Base-by-base conservation (phyloP, 2,329 filamentous ascomycete species). In the Cladosporium sp. region DNA sequence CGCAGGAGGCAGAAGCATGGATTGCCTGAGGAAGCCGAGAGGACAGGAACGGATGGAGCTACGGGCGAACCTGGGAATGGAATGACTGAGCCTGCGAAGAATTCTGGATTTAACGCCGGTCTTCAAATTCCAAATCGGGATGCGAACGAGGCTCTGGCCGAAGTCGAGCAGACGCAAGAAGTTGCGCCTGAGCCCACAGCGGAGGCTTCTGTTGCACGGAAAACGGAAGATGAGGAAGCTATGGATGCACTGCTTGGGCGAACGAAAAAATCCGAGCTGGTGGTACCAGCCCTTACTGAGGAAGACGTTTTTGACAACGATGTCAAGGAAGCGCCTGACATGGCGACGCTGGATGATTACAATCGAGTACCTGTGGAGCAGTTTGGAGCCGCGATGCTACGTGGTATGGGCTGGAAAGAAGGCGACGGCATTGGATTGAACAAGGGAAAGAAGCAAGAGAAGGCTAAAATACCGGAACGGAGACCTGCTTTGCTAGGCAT, bases 331-430 rank as follows among this genome's bases (percentile, higher is more conserved):
- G 89, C 92, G 0, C 93, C 92, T 1, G 90, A 92, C 25, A 84
- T 87, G 32, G 89, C 92, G 4, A 91, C 88, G 0, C 81, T 96
- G 21, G 91, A 91, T 36, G 92, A 95, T 73, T 98, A 98, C 79
- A 89, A 91, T 66, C 88, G 90, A 14, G 90, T 97, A 67, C 94
- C 95, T 0, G 92, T 98, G 18, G 94, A 97, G 71, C 93, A 97
- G 72, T 99, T 98, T 70, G 95, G 95, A 8, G 91, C 93, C 21
- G 93, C 93, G 0, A 83, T 98, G 69, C 84, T 99, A 39, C 88
- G 93, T 34, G 93, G 93, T 11, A 97, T 98, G 91, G 95, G 95
- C 10, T 97, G 94, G 93, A 93, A 97, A 73, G 87, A 88, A 68
- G 87, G 84, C 21, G 83, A 87, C 68, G 79, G 81, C 46, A 82